Conservation (phyloP, 2,329 filamentous ascomycete genomes). For the Penicillium sp. region DNA sequence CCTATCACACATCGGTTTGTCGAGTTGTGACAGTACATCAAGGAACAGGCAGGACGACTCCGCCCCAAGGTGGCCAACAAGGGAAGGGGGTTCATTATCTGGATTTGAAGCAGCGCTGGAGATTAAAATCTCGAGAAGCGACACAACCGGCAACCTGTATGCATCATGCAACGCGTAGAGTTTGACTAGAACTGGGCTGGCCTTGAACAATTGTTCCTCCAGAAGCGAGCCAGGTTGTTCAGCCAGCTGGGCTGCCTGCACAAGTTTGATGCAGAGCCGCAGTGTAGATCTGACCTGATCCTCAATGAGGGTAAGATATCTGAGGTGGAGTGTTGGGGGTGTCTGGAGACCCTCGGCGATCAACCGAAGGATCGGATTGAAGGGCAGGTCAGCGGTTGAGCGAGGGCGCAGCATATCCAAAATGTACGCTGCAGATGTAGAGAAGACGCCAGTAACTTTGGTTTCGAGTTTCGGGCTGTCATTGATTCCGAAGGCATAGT, state of each 20-base stretch:
- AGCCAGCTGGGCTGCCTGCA: conserved; percentile 60
- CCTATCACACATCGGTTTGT: conserved; percentile 61
- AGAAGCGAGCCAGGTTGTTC: conserved; percentile 57
- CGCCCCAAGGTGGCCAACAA: conserved; percentile 81
- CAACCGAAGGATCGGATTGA: conserved; percentile 66
- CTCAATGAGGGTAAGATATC: conserved; percentile 48
- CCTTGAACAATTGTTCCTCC: conserved; percentile 72
- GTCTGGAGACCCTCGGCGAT: conserved; percentile 55
- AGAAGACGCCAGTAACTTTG: conserved; percentile 56
- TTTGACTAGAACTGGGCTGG: conserved; percentile 65
- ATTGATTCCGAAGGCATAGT: conserved; percentile 66
- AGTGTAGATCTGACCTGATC: conserved; percentile 58
- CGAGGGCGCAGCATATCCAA: conserved; percentile 66
- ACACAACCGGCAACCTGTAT: conserved; percentile 58
- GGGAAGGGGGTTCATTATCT: conserved; percentile 71
- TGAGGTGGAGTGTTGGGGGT: conserved; percentile 55
- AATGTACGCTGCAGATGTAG: conserved; percentile 65
- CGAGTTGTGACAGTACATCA: conserved; percentile 64
- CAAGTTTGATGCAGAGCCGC: conserved; percentile 57
- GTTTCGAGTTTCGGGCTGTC: conserved; percentile 43
- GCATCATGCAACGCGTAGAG: conserved; percentile 61
- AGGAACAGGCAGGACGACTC: conserved; percentile 78
- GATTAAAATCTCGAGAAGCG: conserved; percentile 64
- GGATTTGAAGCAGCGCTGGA: conserved; percentile 55
- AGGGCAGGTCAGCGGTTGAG: conserved; percentile 60